Conservation (phyloP, 2,329 filamentous ascomycete species). For the Beauveria medogensis region DNA sequence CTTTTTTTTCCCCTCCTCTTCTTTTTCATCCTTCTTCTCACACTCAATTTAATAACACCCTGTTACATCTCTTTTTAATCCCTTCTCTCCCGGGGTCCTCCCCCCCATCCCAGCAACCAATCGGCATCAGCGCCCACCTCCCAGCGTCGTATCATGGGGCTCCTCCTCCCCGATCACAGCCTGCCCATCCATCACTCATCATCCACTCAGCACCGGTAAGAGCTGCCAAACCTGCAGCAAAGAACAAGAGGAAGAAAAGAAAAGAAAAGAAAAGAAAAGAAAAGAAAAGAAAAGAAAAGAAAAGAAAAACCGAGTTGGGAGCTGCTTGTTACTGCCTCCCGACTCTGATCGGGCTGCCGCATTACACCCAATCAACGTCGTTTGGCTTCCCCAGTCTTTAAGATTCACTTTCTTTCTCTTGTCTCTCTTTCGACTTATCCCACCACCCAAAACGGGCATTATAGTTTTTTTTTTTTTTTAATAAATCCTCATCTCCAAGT, state of each 20-base stretch:
- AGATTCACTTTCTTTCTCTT: neutral
- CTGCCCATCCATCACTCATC: neutral
- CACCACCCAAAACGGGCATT: neutral
- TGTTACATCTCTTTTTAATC: too few relatives aligned
- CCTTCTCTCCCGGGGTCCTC: too few relatives aligned
- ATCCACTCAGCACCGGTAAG: too few relatives aligned
- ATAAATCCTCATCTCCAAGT: too few relatives aligned
- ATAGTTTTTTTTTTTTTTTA: neutral
- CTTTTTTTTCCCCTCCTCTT: too few relatives aligned
- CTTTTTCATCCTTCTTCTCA: neutral
- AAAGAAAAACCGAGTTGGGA: too few relatives aligned
- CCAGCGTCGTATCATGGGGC: neutral
- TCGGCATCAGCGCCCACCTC: neutral
- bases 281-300: too few relatives aligned
- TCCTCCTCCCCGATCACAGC: neutral
- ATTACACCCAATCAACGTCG: neutral
- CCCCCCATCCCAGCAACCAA: neutral
- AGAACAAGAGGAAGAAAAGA: neutral
- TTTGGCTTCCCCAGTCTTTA: conserved; percentile 7
- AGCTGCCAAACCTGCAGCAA: neutral
- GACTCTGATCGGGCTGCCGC: neutral
- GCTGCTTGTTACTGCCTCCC: neutral
- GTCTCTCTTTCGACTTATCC: neutral
- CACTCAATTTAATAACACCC: too few relatives aligned
- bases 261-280: too few relatives aligned